Evolutionary conservation across 257 asterid genomes (phyloP).

Genomic region (Ajuga chamaepitys): DNA sequence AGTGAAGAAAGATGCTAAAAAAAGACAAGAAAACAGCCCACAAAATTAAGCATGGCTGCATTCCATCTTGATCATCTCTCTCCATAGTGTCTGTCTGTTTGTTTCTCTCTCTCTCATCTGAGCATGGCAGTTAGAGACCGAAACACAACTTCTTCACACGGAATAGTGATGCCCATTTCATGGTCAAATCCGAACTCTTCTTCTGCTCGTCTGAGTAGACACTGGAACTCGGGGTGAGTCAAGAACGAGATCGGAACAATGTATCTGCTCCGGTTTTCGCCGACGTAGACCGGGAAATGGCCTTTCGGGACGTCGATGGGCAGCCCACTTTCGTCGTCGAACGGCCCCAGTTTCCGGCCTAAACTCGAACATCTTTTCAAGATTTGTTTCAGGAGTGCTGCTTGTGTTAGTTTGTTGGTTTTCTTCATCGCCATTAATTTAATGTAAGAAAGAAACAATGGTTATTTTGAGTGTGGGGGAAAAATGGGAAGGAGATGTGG

Average conservation of each 20-base stretch:
- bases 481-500: neutral
- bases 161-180: slow-evolving; percentile 47
- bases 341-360: slow-evolving; percentile 27
- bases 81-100: neutral
- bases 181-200: slow-evolving; percentile 54
- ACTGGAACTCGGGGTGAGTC: slow-evolving; percentile 37
- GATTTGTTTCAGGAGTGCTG: slow-evolving; percentile 35
- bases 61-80: slow-evolving; percentile 36
- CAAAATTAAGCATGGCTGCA: slow-evolving; percentile 7
- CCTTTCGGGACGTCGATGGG: slow-evolving; percentile 46
- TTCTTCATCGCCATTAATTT: slow-evolving; percentile 31
- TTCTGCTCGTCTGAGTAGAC: slow-evolving; percentile 34
- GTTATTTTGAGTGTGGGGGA: neutral
- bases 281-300: slow-evolving; percentile 42
- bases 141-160: slow-evolving; percentile 44
- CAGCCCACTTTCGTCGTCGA: slow-evolving; percentile 17
- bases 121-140: slow-evolving; percentile 39
- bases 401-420: slow-evolving; percentile 21
- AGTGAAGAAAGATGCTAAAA: slow-evolving; percentile 27
- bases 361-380: slow-evolving; percentile 36
- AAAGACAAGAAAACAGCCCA: slow-evolving; percentile 19
- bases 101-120: slow-evolving; percentile 1
- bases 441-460: neutral
- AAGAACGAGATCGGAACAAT: slow-evolving; percentile 41
- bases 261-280: slow-evolving; percentile 35